Evolutionary conservation across 306 rosid species (phyloP), one percentile per base, ranked within the genome.

Genomic region (Medicago lupulina): DNA sequence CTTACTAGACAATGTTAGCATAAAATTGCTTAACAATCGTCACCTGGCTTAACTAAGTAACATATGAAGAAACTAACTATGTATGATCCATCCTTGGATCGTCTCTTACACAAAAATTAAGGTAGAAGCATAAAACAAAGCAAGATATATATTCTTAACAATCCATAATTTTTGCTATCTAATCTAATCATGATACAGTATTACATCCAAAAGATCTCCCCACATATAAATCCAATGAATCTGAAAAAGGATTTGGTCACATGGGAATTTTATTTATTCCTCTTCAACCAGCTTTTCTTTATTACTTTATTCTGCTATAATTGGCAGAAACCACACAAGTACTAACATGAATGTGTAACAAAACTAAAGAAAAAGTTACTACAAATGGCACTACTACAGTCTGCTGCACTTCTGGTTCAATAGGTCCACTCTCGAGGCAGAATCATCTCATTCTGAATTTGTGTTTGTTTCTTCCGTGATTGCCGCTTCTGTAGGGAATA

Each of bases 371-470:
- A 16, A 19, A 31, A 64, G 40, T 15, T 9, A 2, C 34, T 38
- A 47, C 65, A 49, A 51, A 61, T 65, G 8, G 61, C 7, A 6
- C 57, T 38, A 59, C 39, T 60, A 36, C 54, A 49, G 2, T 17
- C 12, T 31, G 21, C 12, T 31, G 21, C 28, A 23, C 6, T 53
- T 61, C 12, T 19, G 21, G 44, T 17, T 89, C 81, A 93, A 68
- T 93, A 93, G 1, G 95, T 93, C 98, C 98, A 93, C 66, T 93
- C 98, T 55, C 79, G 90, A 49, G 98, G 98, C 47, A 93, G 84
- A 23, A 82, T 82, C 76, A 60, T 82, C 53, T 87, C 95, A 63
- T 23, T 83, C 38, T 74, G 75, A 28, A 57, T 74, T 77, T 53
- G 50, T n/a, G 82, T 74, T 55, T 67, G 68, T 19, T 69, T 58